phyloP scores from a whole-genome alignment of 495 filamentous ascomycete species.

The Pyrenopolyporus hunteri region DNA sequence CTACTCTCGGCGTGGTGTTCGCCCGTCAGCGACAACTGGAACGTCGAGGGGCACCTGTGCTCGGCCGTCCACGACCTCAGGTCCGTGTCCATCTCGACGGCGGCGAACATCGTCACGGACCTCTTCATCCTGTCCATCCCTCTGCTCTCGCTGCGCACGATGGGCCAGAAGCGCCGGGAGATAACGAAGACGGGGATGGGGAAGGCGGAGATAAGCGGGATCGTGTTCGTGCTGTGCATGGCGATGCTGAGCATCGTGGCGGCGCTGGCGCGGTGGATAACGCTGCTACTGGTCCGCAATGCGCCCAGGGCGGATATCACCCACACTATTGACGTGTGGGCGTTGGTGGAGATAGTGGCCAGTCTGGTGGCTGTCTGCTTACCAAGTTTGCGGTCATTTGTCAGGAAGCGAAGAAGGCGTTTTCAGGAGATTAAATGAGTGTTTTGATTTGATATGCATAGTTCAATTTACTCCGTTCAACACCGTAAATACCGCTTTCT shows the following conservation, averaged over 20 bases:
- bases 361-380: constrained; percentile 1
- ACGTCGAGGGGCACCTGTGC: neutral
- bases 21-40: constrained; percentile 4
- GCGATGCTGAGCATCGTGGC: constrained; percentile 1
- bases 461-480: neutral
- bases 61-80: constrained; percentile 3
- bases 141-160: neutral
- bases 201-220: constrained; percentile 7
- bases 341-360: constrained; percentile 9
- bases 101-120: constrained; percentile 2
- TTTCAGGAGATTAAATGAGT: neutral
- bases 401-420: neutral
- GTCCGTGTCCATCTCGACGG: constrained; percentile 7
- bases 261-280: constrained; percentile 5
- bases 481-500: too few species aligned
- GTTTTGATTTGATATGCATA: neutral
- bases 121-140: neutral
- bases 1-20: constrained; percentile 4
- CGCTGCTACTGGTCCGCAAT: neutral
- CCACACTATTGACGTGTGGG: constrained; percentile 6
- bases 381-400: constrained; percentile 9
- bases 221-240: constrained; percentile 9
- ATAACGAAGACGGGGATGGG: constrained; percentile 1
- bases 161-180: constrained; percentile 3
- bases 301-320: constrained; percentile 10